Evolutionary conservation across 2,329 filamentous ascomycete species (phyloP).

Genomic region (Colletotrichum sojae): DNA sequence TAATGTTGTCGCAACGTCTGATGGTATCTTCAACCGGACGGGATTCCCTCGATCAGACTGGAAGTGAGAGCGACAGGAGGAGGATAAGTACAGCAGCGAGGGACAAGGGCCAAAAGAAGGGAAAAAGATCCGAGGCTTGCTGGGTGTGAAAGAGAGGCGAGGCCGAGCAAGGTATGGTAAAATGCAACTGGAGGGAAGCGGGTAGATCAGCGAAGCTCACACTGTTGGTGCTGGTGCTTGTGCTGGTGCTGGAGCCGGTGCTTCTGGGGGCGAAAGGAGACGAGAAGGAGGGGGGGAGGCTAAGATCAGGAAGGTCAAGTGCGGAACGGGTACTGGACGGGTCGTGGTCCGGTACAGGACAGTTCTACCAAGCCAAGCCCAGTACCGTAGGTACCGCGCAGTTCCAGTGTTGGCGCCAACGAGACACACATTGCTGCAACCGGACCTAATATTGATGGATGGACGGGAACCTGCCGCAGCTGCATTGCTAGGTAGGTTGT

Average conservation of each 20-base stretch:
- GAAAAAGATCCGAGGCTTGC: conserved; percentile 9
- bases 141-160: conserved; percentile 22
- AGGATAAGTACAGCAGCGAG: conserved; percentile 26
- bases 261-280: conserved; percentile 11
- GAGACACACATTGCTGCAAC: too few relatives aligned
- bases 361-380: too few relatives aligned
- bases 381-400: neutral
- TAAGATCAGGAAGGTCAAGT: conserved; percentile 28
- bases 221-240: neutral
- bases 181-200: conserved; percentile 14
- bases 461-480: neutral
- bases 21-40: neutral
- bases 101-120: conserved; percentile 3
- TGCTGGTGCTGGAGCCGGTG: neutral
- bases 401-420: too few relatives aligned
- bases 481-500: neutral
- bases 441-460: too few relatives aligned
- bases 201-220: conserved; percentile 15
- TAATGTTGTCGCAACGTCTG: neutral
- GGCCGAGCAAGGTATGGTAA: conserved; percentile 23
- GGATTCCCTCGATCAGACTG: neutral
- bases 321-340: neutral
- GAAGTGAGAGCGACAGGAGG: conserved; percentile 6
- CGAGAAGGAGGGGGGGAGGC: neutral
- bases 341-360: too few relatives aligned